phyloP scores from a whole-genome alignment of 2,329 filamentous ascomycete species.

The Fusarium cicatricum region DNA sequence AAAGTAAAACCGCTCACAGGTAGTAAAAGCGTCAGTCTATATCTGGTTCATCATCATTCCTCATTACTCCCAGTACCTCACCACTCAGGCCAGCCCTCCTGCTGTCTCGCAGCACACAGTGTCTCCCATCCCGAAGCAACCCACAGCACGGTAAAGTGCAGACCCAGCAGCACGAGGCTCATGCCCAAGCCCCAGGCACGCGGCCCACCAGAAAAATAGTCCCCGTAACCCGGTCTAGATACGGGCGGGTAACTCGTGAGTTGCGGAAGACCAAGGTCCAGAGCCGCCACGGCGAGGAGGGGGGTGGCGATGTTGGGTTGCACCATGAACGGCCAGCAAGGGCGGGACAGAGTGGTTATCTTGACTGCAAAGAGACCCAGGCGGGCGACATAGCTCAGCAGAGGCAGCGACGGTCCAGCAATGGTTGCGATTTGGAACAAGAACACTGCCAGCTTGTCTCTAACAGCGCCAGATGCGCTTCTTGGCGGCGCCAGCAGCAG shows the following conservation, averaged over 20 bases:
- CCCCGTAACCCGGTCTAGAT: conserved; percentile 19
- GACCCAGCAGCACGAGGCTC: conserved; percentile 43
- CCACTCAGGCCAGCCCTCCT: conserved; percentile 45
- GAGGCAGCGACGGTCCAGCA: conserved; percentile 43
- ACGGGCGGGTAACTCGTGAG: conserved; percentile 12
- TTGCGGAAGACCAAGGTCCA: conserved; percentile 65
- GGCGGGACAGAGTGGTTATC: conserved; percentile 67
- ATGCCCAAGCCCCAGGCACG: conserved; percentile 44
- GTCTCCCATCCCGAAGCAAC: conserved; percentile 45
- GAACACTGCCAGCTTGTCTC: conserved; percentile 47
- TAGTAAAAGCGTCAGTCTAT: not conserved
- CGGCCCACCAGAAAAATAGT: conserved; percentile 22
- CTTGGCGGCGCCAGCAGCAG: conserved; percentile 61
- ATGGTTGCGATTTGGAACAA: conserved; percentile 44
- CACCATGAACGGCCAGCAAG: conserved; percentile 77
- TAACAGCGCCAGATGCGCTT: conserved; percentile 45
- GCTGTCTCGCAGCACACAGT: conserved; percentile 43
- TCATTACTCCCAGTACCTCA: conserved; percentile 14
- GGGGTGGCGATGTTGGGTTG: conserved; percentile 71
- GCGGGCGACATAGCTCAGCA: conserved; percentile 53
- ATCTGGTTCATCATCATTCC: not conserved
- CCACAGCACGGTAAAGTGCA: conserved; percentile 49
- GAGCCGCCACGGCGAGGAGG: conserved; percentile 71
- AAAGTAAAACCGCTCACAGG: not conserved
- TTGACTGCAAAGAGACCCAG: conserved; percentile 74